Evolutionary conservation across 2,329 filamentous ascomycete species (phyloP).

Genomic region (Fusarium torreyae): DNA sequence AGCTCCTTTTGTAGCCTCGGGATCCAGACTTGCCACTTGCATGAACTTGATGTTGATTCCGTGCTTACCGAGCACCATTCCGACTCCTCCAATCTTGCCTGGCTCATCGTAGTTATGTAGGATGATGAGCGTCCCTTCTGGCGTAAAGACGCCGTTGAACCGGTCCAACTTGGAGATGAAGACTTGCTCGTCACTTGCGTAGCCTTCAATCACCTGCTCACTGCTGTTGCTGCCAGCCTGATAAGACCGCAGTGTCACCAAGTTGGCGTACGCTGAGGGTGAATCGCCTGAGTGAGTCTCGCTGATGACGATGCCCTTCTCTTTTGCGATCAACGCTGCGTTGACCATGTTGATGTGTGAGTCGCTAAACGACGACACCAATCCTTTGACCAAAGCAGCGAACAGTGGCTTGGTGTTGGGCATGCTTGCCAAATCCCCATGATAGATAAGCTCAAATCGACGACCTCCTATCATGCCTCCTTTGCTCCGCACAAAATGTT

Average conservation of each 20-base stretch:
- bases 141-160: slow-evolving; percentile 81
- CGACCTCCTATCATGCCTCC: slow-evolving; percentile 70
- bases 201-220: slow-evolving; percentile 73
- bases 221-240: slow-evolving; percentile 49
- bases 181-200: slow-evolving; percentile 73
- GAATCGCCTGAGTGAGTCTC: slow-evolving; percentile 78
- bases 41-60: slow-evolving; percentile 86
- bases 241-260: slow-evolving; percentile 77
- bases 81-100: slow-evolving; percentile 86
- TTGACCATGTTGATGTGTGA: slow-evolving; percentile 87
- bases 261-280: slow-evolving; percentile 76
- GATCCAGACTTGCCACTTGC: slow-evolving; percentile 74
- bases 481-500: slow-evolving; percentile 72
- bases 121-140: slow-evolving; percentile 81
- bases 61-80: slow-evolving; percentile 76
- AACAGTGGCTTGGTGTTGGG: slow-evolving; percentile 84
- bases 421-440: slow-evolving; percentile 79
- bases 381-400: slow-evolving; percentile 83
- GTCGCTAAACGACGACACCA: slow-evolving; percentile 78
- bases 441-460: slow-evolving; percentile 83
- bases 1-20: slow-evolving; percentile 42
- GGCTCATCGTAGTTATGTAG: slow-evolving; percentile 86
- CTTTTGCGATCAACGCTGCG: slow-evolving; percentile 80
- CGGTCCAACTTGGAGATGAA: slow-evolving; percentile 82
- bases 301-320: slow-evolving; percentile 83